Conservation (phyloP, 305 asterid species). For the Fraxinus sp. region DNA sequence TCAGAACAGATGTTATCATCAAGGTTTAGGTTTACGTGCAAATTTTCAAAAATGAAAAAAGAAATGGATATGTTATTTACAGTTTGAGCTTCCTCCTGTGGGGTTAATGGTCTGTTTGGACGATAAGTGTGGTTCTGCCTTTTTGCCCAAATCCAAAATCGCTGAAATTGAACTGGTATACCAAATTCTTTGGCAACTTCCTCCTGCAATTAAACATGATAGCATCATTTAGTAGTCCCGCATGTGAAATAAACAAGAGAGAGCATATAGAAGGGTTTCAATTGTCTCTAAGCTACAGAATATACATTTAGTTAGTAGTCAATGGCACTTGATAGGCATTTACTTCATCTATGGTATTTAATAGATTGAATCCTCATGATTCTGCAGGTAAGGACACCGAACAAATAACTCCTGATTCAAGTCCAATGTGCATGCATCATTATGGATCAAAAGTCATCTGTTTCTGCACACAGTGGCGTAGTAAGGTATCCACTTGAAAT, state of each 20-base stretch:
- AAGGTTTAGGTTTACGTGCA: background rate
- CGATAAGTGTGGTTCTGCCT: slow-evolving; percentile 82
- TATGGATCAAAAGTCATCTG: background rate
- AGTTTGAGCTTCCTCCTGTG: slow-evolving; percentile 69
- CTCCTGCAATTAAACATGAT: slow-evolving; percentile 43
- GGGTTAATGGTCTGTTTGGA: slow-evolving; percentile 70
- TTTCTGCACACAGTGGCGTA: background rate
- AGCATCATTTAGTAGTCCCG: background rate
- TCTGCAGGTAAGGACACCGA: background rate
- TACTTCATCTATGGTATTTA: background rate
- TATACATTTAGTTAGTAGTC: background rate
- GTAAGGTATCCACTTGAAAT: background rate
- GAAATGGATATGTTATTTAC: slow-evolving; percentile 34
- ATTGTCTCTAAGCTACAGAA: background rate
- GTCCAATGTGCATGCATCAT: background rate
- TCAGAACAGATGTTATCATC: background rate
- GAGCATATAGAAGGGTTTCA: background rate
- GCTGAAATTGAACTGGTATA: slow-evolving; percentile 71
- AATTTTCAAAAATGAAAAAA: slow-evolving; percentile 2
- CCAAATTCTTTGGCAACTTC: slow-evolving; percentile 75
- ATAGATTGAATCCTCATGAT: background rate
- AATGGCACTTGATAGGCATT: background rate
- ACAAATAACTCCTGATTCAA: background rate
- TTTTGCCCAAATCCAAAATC: slow-evolving; percentile 85
- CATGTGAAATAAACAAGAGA: background rate